Evolutionary conservation across 768 basidiomycete species (phyloP).

Genomic region (Tubosaeta sp.): DNA sequence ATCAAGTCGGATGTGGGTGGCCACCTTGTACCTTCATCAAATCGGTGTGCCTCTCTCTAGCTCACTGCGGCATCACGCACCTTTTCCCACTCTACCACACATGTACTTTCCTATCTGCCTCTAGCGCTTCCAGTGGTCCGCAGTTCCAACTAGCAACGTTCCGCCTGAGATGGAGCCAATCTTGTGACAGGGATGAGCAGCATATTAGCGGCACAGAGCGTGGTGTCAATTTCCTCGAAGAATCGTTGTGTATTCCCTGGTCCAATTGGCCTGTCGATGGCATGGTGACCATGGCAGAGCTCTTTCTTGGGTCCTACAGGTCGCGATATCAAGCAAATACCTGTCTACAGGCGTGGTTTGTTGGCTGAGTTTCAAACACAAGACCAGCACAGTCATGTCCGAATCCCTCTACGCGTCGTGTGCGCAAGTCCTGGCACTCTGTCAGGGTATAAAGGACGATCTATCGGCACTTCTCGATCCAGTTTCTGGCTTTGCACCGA

Average conservation of each 20-base stretch:
- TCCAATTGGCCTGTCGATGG: background rate
- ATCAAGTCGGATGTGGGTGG: background rate
- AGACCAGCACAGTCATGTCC: conserved; percentile 17
- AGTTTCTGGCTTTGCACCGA: conserved; percentile 66
- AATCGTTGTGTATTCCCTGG: background rate
- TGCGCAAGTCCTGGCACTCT: conserved; percentile 61
- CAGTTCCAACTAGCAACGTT: background rate
- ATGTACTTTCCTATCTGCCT: background rate
- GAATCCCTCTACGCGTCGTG: conserved; percentile 54
- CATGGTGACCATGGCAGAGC: background rate
- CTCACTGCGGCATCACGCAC: background rate
- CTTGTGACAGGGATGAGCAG: background rate
- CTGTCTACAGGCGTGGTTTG: background rate
- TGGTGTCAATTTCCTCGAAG: background rate
- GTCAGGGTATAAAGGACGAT: conserved; percentile 54
- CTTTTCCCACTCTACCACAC: background rate
- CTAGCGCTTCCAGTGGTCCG: background rate
- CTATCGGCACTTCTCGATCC: conserved; percentile 61
- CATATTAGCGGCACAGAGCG: background rate
- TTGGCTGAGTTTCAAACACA: background rate
- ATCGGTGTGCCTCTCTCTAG: background rate
- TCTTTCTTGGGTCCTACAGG: background rate
- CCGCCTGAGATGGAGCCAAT: background rate
- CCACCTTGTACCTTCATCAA: background rate
- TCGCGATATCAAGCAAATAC: too few relatives aligned